Evolutionary conservation across 345 rosid species (phyloP), one percentile per base, ranked within the genome.

Genomic region (Mercurialis annua): DNA sequence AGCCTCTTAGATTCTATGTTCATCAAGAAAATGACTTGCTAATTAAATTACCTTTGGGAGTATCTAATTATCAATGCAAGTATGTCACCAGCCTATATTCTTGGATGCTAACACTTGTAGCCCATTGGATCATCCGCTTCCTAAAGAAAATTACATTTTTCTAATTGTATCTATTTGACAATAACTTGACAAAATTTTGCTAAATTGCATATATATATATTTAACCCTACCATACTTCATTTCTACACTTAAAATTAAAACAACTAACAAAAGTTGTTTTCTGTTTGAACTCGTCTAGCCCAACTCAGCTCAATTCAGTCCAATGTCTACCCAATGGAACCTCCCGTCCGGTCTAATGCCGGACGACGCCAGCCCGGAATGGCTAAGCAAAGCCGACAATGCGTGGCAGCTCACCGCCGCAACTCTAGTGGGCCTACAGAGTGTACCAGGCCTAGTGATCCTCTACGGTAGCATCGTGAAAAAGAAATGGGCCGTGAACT

Each of bases 401-500:
- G 84, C 88, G 1, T 87, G 93, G 90, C 90, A 84, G 69, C 81
- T 87, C 34, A 87, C 90, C 0, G 90, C 87, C 0, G 87, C 87
- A 0, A 87, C 93, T 2, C 77, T 83, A 0, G 92, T 85, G 1
- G 88, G 93, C 48, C 70, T 85, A 12, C 93, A 87, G 74, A 85
- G 90, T 34, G 90, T 85, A 18, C 88, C 85, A 0, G 93, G 90
- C 4, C 76, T 87, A 0, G 90, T 87, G 40, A 87, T 87, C 34
- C 84, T 85, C 1, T 84, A 85, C 61, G 88, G 88, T 0, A 83
- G 88, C 84, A 85, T 85, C 16, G 87, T 87, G 17, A 85, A 87
- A 68, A 87, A 87, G 84, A 85, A 87, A 70, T 85, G 92, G 90
- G 93, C 88, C 0, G 90, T 87, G 7, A 85, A 87, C 83, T 85